phyloP scores from a whole-genome alignment of 139 green algal genomes.

The Chara braunii region DNA sequence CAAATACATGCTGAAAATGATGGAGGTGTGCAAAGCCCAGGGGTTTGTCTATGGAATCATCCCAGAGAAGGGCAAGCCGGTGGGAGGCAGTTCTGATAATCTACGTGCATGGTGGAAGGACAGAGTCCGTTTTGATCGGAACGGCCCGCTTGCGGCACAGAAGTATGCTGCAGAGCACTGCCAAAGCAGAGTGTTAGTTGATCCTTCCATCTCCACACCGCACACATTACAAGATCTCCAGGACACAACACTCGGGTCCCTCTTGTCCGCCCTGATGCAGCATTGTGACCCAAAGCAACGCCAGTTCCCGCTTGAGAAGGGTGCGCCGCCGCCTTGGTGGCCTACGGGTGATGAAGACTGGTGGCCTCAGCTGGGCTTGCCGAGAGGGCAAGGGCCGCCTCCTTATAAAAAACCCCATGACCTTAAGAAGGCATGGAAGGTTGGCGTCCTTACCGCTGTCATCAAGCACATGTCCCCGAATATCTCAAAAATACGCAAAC shows the following conservation, averaged over 20 bases:
- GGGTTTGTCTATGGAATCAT: constrained; percentile 42
- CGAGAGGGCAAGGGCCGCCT: constrained; percentile 11
- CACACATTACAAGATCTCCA: constrained; percentile 32
- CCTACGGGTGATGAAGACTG: constrained; percentile 32
- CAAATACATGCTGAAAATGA: constrained; percentile 45
- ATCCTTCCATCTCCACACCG: too few relatives aligned
- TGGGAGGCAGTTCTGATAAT: constrained; percentile 33
- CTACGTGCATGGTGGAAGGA: constrained; percentile 41
- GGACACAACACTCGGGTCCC: constrained; percentile 36
- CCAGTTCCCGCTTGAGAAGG: constrained; percentile 32
- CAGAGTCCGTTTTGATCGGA: constrained; percentile 28
- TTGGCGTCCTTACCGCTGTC: constrained; percentile 33
- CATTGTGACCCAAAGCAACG: constrained; percentile 33
- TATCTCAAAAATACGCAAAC: constrained; percentile 33
- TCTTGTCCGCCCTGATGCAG: constrained; percentile 39
- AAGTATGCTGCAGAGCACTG: constrained; percentile 17
- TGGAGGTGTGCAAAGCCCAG: constrained; percentile 42
- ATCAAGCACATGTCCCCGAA: constrained; percentile 41
- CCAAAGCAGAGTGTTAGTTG: too few relatives aligned
- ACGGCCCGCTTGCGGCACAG: constrained; percentile 8
- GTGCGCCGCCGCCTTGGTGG: constrained; percentile 28
- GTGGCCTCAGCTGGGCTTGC: constrained; percentile 27
- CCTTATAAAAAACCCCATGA: constrained; percentile 40
- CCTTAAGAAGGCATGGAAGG: constrained; percentile 41
- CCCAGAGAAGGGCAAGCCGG: constrained; percentile 40